Evolutionary conservation across 768 basidiomycete species (phyloP).

Genomic region (Calocybe gangraenosa): DNA sequence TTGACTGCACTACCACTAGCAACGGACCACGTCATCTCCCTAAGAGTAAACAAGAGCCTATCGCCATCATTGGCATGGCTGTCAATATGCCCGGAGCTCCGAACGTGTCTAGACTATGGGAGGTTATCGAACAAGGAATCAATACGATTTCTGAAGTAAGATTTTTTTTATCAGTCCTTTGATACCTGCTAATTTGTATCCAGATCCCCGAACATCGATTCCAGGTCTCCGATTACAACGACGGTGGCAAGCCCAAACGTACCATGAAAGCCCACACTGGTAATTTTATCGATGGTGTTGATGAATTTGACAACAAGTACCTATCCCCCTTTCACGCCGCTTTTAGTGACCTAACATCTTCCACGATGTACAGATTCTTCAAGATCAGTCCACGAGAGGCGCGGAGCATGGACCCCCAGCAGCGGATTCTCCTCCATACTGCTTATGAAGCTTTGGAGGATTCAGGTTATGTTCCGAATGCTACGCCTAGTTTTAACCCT

Average conservation of each 20-base stretch:
- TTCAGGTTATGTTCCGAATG: constrained; percentile 63
- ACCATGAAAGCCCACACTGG: constrained; percentile 50
- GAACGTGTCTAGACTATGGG: constrained; percentile 49
- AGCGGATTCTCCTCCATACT: constrained; percentile 61
- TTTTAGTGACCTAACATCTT: background rate
- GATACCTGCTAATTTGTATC: constrained; percentile 1
- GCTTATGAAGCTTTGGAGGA: constrained; percentile 68
- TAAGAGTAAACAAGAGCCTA: constrained; percentile 38
- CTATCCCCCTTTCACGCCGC: background rate
- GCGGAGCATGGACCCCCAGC: constrained; percentile 73
- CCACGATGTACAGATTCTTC: constrained; percentile 45
- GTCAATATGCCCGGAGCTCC: constrained; percentile 54
- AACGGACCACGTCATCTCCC: background rate
- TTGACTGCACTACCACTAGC: constrained; percentile 20
- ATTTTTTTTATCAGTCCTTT: background rate
- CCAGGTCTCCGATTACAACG: constrained; percentile 35
- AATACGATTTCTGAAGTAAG: constrained; percentile 56
- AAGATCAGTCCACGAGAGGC: constrained; percentile 73
- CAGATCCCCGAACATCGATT: constrained; percentile 67
- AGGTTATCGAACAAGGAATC: constrained; percentile 49
- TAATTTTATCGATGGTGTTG: constrained; percentile 57
- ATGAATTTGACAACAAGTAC: constrained; percentile 60
- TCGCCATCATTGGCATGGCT: constrained; percentile 75
- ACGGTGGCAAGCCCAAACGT: constrained; percentile 27
- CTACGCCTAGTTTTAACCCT: constrained; percentile 46